These are phyloP conservation scores for Cyberlindnera euphorbiiphila DNA, from an alignment of 805 yeast species.

Conservation along the genomic window DNA sequence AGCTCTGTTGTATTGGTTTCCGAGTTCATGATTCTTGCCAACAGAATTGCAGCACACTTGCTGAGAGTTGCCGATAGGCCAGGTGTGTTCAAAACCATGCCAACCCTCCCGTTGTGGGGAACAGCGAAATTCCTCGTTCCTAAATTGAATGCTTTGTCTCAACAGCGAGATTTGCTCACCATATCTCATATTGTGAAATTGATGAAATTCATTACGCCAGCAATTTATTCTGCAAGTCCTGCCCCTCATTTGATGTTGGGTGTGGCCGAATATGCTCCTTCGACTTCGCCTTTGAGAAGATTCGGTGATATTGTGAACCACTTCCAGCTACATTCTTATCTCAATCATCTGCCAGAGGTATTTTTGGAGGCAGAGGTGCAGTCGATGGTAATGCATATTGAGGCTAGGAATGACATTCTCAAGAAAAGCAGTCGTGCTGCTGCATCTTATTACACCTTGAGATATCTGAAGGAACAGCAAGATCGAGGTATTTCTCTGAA, in stretches of 20 bases:
- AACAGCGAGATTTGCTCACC: conserved; percentile 13
- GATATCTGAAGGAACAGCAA: conserved; percentile 24
- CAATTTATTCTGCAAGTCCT: conserved; percentile 45
- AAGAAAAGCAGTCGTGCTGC: conserved; percentile 29
- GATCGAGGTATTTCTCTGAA: conserved; percentile 7
- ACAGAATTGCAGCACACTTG: conserved; percentile 51
- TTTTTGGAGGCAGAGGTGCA: conserved; percentile 35
- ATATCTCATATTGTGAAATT: conserved; percentile 39
- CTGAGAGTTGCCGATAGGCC: conserved; percentile 43
- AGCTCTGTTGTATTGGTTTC: conserved; percentile 66
- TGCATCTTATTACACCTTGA: conserved; percentile 36
- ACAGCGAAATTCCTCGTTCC: conserved; percentile 25
- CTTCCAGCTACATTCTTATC: conserved; percentile 57
- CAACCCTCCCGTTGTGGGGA: conserved; percentile 20
- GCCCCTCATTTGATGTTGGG: conserved; percentile 66
- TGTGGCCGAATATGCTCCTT: conserved; percentile 57
- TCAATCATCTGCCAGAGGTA: conserved; percentile 28
- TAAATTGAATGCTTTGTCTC: conserved; percentile 22
- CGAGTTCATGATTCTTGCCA: conserved; percentile 81
- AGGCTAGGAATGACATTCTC: conserved; percentile 39
- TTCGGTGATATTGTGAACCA: conserved; percentile 79
- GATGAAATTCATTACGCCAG: conserved; percentile 46
- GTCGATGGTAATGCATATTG: conserved; percentile 40
- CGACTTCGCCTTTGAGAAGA: conserved; percentile 88
- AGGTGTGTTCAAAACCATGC: conserved; percentile 42